Percentiles rank a stretch among this genome's conserved stretches.
Conservation (phyloP, 176 grass and related monocot genomes). For the Zea luxurians region DNA sequence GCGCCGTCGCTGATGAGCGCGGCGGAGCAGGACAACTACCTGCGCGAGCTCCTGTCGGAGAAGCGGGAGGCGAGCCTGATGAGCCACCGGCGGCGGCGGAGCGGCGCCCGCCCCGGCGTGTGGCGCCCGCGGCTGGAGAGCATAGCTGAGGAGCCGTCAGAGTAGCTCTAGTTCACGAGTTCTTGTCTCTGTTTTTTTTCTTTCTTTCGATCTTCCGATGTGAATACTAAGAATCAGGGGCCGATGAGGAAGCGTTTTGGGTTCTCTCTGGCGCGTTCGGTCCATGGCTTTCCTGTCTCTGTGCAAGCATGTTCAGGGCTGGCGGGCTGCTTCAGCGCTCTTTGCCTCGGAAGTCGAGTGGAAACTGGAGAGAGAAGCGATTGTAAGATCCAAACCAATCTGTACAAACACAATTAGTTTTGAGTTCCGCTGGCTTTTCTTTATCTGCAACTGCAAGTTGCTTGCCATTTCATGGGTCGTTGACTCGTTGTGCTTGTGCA, state of each 20-base stretch:
- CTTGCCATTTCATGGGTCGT: not conserved
- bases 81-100: conserved; percentile 39
- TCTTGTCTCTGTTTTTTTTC: not conserved
- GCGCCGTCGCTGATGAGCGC: not conserved
- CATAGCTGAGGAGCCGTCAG: conserved; percentile 60
- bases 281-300: not conserved
- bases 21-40: conserved; percentile 69
- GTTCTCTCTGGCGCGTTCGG: not conserved
- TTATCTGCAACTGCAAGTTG: conserved; percentile 9
- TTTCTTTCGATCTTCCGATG: conserved; percentile 8
- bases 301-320: not conserved
- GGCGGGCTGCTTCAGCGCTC: not conserved
- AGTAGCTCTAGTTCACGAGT: not conserved
- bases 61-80: conserved; percentile 35
- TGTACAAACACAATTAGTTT: conserved; percentile 34
- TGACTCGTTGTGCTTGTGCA: not conserved
- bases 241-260: conserved; percentile 14
- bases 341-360: conserved; percentile 23
- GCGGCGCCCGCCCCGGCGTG: conserved; percentile 53
- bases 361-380: not conserved
- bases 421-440: conserved; percentile 23
- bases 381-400: conserved; percentile 34
- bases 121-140: conserved; percentile 83
- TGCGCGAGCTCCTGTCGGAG: conserved; percentile 62
- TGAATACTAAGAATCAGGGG: conserved; percentile 11